A percentile compares a stretch with the other conserved stretches of the same genome.
These are phyloP conservation scores for Kodamaea fukazawae DNA, from an alignment of 805 yeast genomes.

Conservation along the genomic window DNA sequence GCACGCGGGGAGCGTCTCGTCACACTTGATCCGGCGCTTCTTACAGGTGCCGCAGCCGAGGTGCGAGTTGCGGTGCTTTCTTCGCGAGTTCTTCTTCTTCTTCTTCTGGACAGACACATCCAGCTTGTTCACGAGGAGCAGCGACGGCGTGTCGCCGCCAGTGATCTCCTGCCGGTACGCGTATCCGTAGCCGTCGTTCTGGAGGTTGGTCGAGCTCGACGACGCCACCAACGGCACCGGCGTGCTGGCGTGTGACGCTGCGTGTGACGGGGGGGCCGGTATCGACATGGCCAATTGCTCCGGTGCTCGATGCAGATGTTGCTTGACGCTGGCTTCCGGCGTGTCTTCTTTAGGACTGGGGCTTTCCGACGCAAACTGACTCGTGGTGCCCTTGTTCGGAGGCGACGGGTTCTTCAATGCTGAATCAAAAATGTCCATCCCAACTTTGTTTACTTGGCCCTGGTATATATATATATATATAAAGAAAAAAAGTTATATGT, in stretches of 20 bases:
- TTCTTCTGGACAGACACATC: constrained; percentile 7
- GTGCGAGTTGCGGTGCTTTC: constrained; percentile 67
- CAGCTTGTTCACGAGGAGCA: constrained; percentile 8
- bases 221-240: too few relatives aligned
- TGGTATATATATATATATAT: too few relatives aligned
- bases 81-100: constrained; percentile 45
- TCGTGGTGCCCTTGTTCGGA: constrained; percentile 21
- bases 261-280: constrained; percentile 1
- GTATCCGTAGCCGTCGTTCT: not conserved
- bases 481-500: not conserved
- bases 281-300: constrained; percentile 3
- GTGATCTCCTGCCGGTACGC: constrained; percentile 9
- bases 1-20: constrained; percentile 60
- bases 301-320: too few relatives aligned
- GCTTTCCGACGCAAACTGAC: too few relatives aligned
- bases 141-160: constrained; percentile 6
- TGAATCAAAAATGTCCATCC: constrained; percentile 26
- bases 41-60: constrained; percentile 73
- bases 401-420: constrained; percentile 37
- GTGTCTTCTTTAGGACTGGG: too few relatives aligned
- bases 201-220: too few relatives aligned
- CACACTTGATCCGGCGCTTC: constrained; percentile 61
- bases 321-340: too few relatives aligned
- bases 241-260: not conserved
- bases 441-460: not conserved